Percentiles rank a stretch among this genome's conserved stretches.
phyloP scores from a whole-genome alignment of 306 rosid genomes.

The Notholithocarpus densiflorus region DNA sequence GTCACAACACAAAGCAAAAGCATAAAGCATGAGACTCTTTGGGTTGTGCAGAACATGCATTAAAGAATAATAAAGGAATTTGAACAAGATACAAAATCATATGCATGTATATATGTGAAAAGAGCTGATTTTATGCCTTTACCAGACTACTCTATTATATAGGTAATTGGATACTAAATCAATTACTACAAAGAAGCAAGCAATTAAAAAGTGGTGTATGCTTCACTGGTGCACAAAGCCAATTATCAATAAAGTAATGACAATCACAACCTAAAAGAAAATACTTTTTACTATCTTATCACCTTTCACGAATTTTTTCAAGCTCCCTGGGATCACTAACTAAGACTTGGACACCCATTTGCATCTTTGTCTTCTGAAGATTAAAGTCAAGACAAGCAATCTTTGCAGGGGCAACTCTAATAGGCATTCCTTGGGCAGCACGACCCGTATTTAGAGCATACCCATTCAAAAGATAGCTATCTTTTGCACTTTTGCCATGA shows the following conservation, averaged over 20 bases:
- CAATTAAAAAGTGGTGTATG: not conserved
- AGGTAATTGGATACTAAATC: not conserved
- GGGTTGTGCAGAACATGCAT: not conserved
- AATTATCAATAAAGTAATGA: not conserved
- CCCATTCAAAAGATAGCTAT: slow-evolving; percentile 90
- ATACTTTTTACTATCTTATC: not conserved
- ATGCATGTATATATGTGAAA: not conserved
- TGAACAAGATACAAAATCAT: not conserved
- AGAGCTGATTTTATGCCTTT: not conserved
- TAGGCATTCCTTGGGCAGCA: slow-evolving; percentile 99
- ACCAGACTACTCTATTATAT: not conserved
- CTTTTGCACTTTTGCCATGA: slow-evolving; percentile 93
- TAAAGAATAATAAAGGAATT: not conserved
- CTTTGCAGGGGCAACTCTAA: slow-evolving; percentile 85
- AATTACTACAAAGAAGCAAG: not conserved
- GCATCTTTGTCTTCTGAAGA: slow-evolving; percentile 99
- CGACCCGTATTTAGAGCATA: slow-evolving; percentile 92
- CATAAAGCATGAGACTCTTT: not conserved
- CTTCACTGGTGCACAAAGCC: not conserved
- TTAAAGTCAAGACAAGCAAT: slow-evolving; percentile 97
- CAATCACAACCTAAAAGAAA: not conserved
- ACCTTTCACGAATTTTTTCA: slow-evolving; percentile 98
- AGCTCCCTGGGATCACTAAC: slow-evolving; percentile 92
- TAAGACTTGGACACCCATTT: slow-evolving; percentile 92
- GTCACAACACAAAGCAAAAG: not conserved